Base-by-base conservation (phyloP, 2,329 filamentous ascomycete genomes). In the Dactylella cylindrospora region DNA sequence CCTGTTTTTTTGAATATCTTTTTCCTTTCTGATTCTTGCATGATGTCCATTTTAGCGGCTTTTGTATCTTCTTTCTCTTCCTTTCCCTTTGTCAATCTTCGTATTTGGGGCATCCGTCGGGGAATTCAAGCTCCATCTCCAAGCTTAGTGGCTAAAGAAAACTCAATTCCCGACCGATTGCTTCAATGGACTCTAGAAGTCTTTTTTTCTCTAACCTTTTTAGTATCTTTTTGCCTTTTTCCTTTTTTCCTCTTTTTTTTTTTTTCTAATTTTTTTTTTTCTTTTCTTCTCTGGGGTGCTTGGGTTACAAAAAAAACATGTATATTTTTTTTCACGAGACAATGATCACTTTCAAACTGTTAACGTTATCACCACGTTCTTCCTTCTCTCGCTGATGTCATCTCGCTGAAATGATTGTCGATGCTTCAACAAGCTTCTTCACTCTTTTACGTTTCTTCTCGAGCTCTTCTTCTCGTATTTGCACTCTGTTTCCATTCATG, bases 341-440 rank as follows among this genome's bases (percentile, higher is more conserved):
- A 12, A 29, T 29, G 25, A 2, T 45, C n/a, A n/a, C n/a, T n/a
- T n/a, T n/a, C 13, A 5, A 57, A 36, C 23, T 49, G 22, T 41
- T n/a, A n/a, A n/a, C 13, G 22, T 38, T 13, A 38, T 9, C 22
- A n/a, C 12, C 15, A n/a, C 22, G 15, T 38, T 38, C 4, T 4
- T 17, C 17, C 12, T 29, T 39, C 54, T 23, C 40, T 60, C 54
- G 46, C 40, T 60, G 39, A 60, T 60, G 39, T 50, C 40, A 45
- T 17, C 6, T 3, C 10, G 3, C 15, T 38, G 12, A n/a, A n/a
- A n/a, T n/a, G n/a, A n/a, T n/a, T n/a, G n/a, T n/a, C n/a, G n/a
- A n/a, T n/a, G n/a, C n/a, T n/a, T n/a, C n/a, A n/a, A n/a, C 32
- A 26, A 17, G 29, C 13, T 15, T 19, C 28, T 32, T 32, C 15